Evolutionary conservation across 2,329 filamentous ascomycete genomes (phyloP).

Genomic region (Stagonosporopsis tanaceti): DNA sequence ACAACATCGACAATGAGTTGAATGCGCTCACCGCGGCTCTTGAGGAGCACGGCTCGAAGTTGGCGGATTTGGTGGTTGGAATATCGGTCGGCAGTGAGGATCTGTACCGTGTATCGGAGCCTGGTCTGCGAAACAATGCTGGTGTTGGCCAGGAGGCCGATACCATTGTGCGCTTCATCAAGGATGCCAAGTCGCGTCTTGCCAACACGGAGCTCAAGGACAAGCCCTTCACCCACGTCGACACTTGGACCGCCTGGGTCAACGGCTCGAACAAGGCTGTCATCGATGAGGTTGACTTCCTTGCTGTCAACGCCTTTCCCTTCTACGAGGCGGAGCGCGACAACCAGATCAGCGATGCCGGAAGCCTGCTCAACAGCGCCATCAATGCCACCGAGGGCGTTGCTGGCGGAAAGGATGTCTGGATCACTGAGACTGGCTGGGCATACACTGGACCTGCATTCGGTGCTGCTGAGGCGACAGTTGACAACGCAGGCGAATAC

Average conservation of each 20-base stretch:
- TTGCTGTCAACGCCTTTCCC: slow-evolving; percentile 49
- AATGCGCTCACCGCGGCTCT: slow-evolving; percentile 44
- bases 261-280: slow-evolving; percentile 48
- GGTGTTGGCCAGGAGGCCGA: slow-evolving; percentile 69
- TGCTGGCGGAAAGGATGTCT: slow-evolving; percentile 45
- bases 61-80: slow-evolving; percentile 57
- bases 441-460: slow-evolving; percentile 43
- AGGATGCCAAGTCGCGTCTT: slow-evolving; percentile 57
- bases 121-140: slow-evolving; percentile 68
- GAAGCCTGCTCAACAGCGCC: slow-evolving; percentile 48
- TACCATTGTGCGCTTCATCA: slow-evolving; percentile 67
- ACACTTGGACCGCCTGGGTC: slow-evolving; percentile 49
- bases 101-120: slow-evolving; percentile 75
- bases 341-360: slow-evolving; percentile 50
- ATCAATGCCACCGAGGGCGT: slow-evolving; percentile 41
- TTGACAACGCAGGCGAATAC: slow-evolving; percentile 43
- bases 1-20: slow-evolving; percentile 46
- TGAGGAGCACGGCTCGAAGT: slow-evolving; percentile 52
- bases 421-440: slow-evolving; percentile 52
- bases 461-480: slow-evolving; percentile 37
- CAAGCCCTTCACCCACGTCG: slow-evolving; percentile 55
- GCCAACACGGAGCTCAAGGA: slow-evolving; percentile 65
- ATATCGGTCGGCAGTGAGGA: slow-evolving; percentile 51
- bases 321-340: slow-evolving; percentile 47
- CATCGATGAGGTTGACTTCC: slow-evolving; percentile 48